Percentiles rank a stretch among this genome's conserved stretches.
These are phyloP conservation scores for Lenwebbia sp. DNA, from an alignment of 345 rosid species.

Conservation along the genomic window DNA sequence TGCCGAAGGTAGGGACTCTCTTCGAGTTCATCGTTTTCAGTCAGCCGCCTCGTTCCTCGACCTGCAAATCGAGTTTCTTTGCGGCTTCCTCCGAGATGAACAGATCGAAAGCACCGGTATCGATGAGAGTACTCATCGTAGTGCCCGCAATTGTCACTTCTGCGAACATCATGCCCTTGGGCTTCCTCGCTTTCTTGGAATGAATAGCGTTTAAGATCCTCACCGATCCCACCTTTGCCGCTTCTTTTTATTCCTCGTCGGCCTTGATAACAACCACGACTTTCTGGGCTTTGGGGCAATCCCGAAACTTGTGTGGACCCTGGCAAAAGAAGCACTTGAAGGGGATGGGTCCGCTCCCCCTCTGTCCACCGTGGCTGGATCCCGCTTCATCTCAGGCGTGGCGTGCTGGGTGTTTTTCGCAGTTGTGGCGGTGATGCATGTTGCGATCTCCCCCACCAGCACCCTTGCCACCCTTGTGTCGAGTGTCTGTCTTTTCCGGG, in stretches of 20 bases:
- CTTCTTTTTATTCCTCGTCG: background rate
- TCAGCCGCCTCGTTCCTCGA: too few species aligned
- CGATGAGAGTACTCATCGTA: background rate
- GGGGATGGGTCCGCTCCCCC: too few species aligned
- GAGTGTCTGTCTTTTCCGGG: too few species aligned
- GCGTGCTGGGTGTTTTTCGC: too few species aligned
- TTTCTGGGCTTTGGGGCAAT: too few species aligned
- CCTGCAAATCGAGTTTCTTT: background rate
- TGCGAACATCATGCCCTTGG: background rate
- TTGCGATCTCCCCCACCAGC: too few species aligned
- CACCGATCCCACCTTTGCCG: fast-evolving
- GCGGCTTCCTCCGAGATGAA: background rate
- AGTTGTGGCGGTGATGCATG: too few species aligned
- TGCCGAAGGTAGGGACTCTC: background rate
- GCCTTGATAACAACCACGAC: background rate
- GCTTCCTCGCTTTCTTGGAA: background rate
- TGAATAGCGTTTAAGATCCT: background rate
- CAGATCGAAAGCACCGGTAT: background rate
- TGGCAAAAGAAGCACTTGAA: too few species aligned
- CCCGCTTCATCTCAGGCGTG: too few species aligned
- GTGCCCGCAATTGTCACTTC: background rate
- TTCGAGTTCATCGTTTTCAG: background rate
- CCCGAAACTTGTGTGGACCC: too few species aligned
- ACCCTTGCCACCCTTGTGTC: too few species aligned
- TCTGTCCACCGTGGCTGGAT: too few species aligned